Percentiles rank a stretch among this genome's conserved stretches.
phyloP scores from a whole-genome alignment of 495 filamentous ascomycete species.

The Bombardia bombarda region DNA sequence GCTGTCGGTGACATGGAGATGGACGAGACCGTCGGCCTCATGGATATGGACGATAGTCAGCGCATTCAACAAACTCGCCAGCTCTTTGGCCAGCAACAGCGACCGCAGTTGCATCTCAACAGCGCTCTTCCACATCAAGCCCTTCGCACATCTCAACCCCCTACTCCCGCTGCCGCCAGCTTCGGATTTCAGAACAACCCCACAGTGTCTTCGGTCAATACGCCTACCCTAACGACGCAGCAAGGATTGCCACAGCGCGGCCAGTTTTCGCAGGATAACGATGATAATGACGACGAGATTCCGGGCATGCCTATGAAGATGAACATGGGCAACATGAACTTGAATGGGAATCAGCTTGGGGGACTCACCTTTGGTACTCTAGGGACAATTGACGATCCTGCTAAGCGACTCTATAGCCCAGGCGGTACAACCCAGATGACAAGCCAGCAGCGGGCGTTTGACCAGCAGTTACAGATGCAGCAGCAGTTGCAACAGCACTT shows the following conservation, averaged over 20 bases:
- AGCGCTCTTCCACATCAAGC: slow-evolving; percentile 65
- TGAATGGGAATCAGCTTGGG: slow-evolving; percentile 38
- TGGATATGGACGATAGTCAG: slow-evolving; percentile 51
- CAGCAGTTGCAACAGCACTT: slow-evolving; percentile 51
- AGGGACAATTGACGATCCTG: slow-evolving; percentile 86
- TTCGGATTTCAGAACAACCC: slow-evolving; percentile 86
- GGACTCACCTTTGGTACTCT: slow-evolving; percentile 21
- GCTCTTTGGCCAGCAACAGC: slow-evolving; percentile 67
- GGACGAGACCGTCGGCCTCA: slow-evolving; percentile 68
- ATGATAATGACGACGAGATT: slow-evolving; percentile 46
- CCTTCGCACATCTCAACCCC: slow-evolving; percentile 75
- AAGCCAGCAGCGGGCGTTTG: slow-evolving; percentile 41
- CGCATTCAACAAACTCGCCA: slow-evolving; percentile 50
- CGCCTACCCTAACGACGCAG: slow-evolving; percentile 72
- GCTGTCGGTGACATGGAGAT: slow-evolving; percentile 93
- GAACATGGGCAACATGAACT: slow-evolving; percentile 44
- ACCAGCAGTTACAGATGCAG: slow-evolving; percentile 26
- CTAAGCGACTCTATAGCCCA: slow-evolving; percentile 83
- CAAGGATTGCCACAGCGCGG: slow-evolving; percentile 30
- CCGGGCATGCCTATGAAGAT: slow-evolving; percentile 53
- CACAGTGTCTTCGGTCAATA: slow-evolving; percentile 96
- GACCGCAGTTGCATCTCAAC: slow-evolving; percentile 66
- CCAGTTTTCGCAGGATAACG: slow-evolving; percentile 43
- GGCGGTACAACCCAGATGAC: slow-evolving; percentile 57
- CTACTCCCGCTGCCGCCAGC: slow-evolving; percentile 68